A percentile compares a stretch with the other conserved stretches of the same genome.
These are phyloP conservation scores for Hypericum androsaemum DNA, from an alignment of 345 rosid genomes.

Conservation along the genomic window DNA sequence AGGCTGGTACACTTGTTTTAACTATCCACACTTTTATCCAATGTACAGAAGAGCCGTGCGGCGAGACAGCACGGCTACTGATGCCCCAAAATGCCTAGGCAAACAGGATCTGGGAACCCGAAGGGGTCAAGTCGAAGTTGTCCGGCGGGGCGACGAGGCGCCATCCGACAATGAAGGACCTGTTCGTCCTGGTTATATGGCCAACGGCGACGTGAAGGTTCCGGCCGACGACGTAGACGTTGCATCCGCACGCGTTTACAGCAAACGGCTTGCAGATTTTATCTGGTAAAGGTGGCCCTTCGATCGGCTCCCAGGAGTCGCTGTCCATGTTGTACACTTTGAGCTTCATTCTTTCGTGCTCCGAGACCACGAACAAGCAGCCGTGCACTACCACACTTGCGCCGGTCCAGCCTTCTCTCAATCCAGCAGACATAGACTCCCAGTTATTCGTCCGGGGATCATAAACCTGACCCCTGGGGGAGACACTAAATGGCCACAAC, in stretches of 20 bases:
- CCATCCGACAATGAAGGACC: slow-evolving; percentile 56
- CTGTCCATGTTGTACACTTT: slow-evolving; percentile 54
- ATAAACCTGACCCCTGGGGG: slow-evolving; percentile 83
- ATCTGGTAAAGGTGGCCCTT: slow-evolving; percentile 70
- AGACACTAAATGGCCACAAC: slow-evolving; percentile 83
- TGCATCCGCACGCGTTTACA: slow-evolving; percentile 46
- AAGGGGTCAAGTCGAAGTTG: slow-evolving; percentile 58
- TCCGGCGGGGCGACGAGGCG: slow-evolving; percentile 55
- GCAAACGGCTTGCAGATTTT: slow-evolving; percentile 83
- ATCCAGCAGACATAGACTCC: slow-evolving; percentile 69
- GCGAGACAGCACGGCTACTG: neutral
- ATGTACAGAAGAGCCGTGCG: slow-evolving; percentile 2
- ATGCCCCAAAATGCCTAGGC: slow-evolving; percentile 32
- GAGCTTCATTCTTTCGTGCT: slow-evolving; percentile 83
- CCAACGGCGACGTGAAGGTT: slow-evolving; percentile 70
- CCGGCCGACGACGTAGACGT: slow-evolving; percentile 69
- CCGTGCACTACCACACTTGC: slow-evolving; percentile 68
- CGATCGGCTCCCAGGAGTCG: slow-evolving; percentile 70
- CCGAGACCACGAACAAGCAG: slow-evolving; percentile 66
- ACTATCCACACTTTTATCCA: slow-evolving; percentile 14
- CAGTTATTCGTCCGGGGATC: slow-evolving; percentile 59
- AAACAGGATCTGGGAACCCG: slow-evolving; percentile 67
- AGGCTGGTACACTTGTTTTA: slow-evolving; percentile 9
- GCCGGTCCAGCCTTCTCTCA: slow-evolving; percentile 93
- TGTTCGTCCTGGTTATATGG: slow-evolving; percentile 28